Conservation (phyloP, 805 yeast genomes). For the Ogataea chonburiensis region DNA sequence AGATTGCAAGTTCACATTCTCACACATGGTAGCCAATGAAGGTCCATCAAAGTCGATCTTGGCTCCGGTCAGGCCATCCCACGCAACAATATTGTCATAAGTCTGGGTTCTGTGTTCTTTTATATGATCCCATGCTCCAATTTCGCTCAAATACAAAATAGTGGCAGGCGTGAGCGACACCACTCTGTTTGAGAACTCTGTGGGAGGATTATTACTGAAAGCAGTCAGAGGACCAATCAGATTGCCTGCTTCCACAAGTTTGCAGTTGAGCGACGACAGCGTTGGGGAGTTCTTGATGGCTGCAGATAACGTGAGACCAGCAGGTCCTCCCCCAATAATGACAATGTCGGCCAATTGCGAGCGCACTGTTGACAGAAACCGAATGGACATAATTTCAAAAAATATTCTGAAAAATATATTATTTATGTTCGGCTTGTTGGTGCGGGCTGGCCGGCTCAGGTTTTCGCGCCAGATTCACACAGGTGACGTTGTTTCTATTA, state of each 20-base stretch:
- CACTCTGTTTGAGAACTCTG: constrained; percentile 70
- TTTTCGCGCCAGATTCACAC: constrained; percentile 5
- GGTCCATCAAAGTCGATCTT: constrained; percentile 69
- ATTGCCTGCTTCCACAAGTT: constrained; percentile 71
- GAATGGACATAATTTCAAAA: constrained; percentile 20
- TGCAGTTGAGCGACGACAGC: constrained; percentile 58
- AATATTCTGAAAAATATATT: constrained; percentile 1
- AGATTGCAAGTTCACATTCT: constrained; percentile 79
- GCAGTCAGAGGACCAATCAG: constrained; percentile 46
- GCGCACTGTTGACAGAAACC: constrained; percentile 30
- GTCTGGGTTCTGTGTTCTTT: constrained; percentile 69
- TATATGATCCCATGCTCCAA: constrained; percentile 76
- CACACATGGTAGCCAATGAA: constrained; percentile 80
- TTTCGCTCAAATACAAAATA: constrained; percentile 57
- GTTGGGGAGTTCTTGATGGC: constrained; percentile 70
- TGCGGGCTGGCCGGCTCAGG: not conserved
- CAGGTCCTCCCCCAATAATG: constrained; percentile 97
- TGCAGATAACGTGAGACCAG: constrained; percentile 84
- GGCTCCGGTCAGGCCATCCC: constrained; percentile 78
- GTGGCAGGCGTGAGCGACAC: constrained; percentile 85
- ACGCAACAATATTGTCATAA: constrained; percentile 79
- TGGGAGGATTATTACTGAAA: constrained; percentile 47
- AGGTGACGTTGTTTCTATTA: constrained; percentile 47
- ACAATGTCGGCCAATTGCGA: constrained; percentile 59
- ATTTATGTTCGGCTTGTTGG: constrained; percentile 3